These are phyloP conservation scores for Nothopassalora personata DNA, from an alignment of 2,329 filamentous ascomycete genomes.

Conservation along the genomic window DNA sequence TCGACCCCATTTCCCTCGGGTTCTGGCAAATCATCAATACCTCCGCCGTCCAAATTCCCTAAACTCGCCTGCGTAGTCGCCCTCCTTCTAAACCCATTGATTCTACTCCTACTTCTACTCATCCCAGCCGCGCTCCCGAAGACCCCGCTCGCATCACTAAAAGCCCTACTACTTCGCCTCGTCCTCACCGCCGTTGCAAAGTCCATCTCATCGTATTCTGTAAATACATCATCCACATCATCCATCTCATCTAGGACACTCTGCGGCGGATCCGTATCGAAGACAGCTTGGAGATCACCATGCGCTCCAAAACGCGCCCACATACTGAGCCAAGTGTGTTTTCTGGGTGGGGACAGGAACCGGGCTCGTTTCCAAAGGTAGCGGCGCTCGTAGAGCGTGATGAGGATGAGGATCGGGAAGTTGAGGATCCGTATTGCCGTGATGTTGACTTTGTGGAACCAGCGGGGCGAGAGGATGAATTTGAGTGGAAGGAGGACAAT, in stretches of 20 bases:
- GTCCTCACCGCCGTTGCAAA: constrained; percentile 25
- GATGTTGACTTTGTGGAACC: constrained; percentile 89
- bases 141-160: constrained; percentile 18
- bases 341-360: constrained; percentile 33
- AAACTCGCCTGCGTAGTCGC: background rate
- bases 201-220: constrained; percentile 35
- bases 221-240: constrained; percentile 44
- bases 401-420: constrained; percentile 65
- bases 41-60: background rate
- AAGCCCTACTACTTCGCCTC: constrained; percentile 24
- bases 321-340: constrained; percentile 46
- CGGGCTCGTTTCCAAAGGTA: constrained; percentile 55
- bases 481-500: constrained; percentile 70
- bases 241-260: constrained; percentile 44
- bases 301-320: constrained; percentile 67
- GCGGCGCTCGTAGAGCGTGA: constrained; percentile 65
- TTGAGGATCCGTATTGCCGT: constrained; percentile 69
- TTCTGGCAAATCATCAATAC: background rate
- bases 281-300: constrained; percentile 66
- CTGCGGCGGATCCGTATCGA: constrained; percentile 64
- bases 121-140: constrained; percentile 13
- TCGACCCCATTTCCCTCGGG: background rate
- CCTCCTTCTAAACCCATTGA: constrained; percentile 14
- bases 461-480: constrained; percentile 69
- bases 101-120: constrained; percentile 15